A percentile compares a stretch with the other conserved stretches of the same genome.
These are phyloP conservation scores for Colletotrichum graminicola DNA, from an alignment of 2,329 filamentous ascomycete species.

Conservation along the genomic window DNA sequence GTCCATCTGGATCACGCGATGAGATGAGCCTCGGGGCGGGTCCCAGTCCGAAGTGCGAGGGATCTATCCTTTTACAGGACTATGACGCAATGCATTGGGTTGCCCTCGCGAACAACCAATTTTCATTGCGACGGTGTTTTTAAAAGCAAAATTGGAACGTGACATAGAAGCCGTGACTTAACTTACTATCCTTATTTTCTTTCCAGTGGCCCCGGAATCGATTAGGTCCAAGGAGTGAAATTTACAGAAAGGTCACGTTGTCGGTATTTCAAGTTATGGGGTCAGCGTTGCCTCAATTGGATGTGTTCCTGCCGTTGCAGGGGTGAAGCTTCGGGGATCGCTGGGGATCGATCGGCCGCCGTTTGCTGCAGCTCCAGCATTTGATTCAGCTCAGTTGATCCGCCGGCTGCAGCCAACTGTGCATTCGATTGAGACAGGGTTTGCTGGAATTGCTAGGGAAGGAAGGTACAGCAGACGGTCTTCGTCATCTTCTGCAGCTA, in stretches of 20 bases:
- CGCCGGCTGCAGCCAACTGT: constrained; percentile 25
- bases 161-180: not conserved
- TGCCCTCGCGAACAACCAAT: not conserved
- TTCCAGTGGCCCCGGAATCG: not conserved
- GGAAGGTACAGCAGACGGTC: not conserved
- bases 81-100: constrained; percentile 39
- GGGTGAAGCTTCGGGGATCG: constrained; percentile 40
- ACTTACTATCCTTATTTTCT: constrained; percentile 10
- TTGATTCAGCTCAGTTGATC: constrained; percentile 7
- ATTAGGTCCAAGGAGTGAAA: not conserved
- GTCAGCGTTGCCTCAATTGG: constrained; percentile 25
- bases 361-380: constrained; percentile 26
- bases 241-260: not conserved
- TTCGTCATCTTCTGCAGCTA: not conserved
- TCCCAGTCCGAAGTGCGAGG: constrained; percentile 38
- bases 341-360: constrained; percentile 24
- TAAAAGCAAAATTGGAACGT: too few species aligned
- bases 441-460: not conserved
- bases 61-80: constrained; percentile 24
- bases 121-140: not conserved
- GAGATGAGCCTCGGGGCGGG: constrained; percentile 38
- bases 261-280: constrained; percentile 7
- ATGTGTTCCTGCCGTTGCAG: constrained; percentile 32
- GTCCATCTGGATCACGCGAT: constrained; percentile 34
- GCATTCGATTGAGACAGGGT: not conserved